Percentiles rank a stretch among this genome's conserved stretches.
phyloP scores from a whole-genome alignment of 2,329 filamentous ascomycete genomes.

The Fonsecaea pedrosoi region DNA sequence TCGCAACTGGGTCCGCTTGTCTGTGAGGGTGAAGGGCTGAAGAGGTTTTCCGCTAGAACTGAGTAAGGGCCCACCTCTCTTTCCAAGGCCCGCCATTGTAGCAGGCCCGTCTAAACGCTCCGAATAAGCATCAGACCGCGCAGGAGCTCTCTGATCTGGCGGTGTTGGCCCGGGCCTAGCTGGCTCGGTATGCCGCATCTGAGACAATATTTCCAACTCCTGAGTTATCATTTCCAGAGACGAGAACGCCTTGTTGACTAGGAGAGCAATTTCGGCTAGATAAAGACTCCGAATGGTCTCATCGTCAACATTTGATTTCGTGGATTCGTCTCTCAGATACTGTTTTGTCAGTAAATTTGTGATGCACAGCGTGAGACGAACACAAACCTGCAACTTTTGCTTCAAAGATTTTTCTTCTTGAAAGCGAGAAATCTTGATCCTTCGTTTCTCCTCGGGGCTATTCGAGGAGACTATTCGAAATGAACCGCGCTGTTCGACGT shows the following conservation, averaged over 20 bases:
- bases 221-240: slow-evolving; percentile 84
- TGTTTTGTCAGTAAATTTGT: slow-evolving; percentile 22
- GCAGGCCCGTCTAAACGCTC: slow-evolving; percentile 74
- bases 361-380: slow-evolving; percentile 43
- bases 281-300: slow-evolving; percentile 80
- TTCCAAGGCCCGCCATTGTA: slow-evolving; percentile 56
- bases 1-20: slow-evolving; percentile 75
- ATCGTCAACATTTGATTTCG: slow-evolving; percentile 65
- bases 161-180: slow-evolving; percentile 43
- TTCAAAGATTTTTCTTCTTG: slow-evolving; percentile 85
- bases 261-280: slow-evolving; percentile 74
- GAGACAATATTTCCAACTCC: slow-evolving; percentile 80
- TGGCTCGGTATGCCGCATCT: slow-evolving; percentile 67
- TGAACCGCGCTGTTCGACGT: slow-evolving; percentile 71
- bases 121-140: slow-evolving; percentile 59
- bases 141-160: slow-evolving; percentile 43
- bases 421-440: slow-evolving; percentile 85
- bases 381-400: slow-evolving; percentile 73
- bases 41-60: slow-evolving; percentile 81
- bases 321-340: slow-evolving; percentile 32
- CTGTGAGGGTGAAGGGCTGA: slow-evolving; percentile 86
- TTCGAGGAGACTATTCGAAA: slow-evolving; percentile 75
- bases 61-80: slow-evolving; percentile 73
- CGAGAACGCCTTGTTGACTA: slow-evolving; percentile 81
- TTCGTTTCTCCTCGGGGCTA: slow-evolving; percentile 73